These are phyloP conservation scores for Hymenoscyphus salicellus DNA, from an alignment of 2,329 filamentous ascomycete genomes.

Conservation along the genomic window DNA sequence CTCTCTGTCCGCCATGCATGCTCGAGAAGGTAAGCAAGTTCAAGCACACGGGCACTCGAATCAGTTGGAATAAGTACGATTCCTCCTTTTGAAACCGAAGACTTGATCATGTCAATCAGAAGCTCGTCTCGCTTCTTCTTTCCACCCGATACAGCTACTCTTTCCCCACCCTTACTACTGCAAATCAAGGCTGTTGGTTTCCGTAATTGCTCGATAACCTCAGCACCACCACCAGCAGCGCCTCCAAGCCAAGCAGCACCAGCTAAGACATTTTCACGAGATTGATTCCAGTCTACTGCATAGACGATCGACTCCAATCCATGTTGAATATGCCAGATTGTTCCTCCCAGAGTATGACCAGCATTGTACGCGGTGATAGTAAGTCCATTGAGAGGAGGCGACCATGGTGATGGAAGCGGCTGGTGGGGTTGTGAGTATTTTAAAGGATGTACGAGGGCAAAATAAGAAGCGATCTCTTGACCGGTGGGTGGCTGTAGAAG, in stretches of 20 bases:
- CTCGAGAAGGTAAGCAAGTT: conserved; percentile 88
- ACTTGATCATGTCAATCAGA: conserved; percentile 75
- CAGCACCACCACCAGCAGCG: conserved; percentile 73
- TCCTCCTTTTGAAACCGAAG: conserved; percentile 76
- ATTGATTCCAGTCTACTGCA: conserved; percentile 96
- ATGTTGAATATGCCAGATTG: conserved; percentile 98
- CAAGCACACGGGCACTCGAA: conserved; percentile 89
- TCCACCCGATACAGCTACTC: conserved; percentile 66
- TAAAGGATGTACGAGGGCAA: conserved; percentile 82
- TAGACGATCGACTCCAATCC: conserved; percentile 96
- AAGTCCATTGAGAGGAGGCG: conserved; percentile 82
- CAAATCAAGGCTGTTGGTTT: conserved; percentile 93
- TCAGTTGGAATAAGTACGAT: conserved; percentile 93
- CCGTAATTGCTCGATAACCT: conserved; percentile 88
- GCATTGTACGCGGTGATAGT: conserved; percentile 97
- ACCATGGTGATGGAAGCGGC: conserved; percentile 80
- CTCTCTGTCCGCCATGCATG: conserved; percentile 79
- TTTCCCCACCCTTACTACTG: conserved; percentile 77
- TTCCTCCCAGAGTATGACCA: conserved; percentile 91
- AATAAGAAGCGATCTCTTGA: conserved; percentile 90
- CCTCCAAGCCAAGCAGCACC: conserved; percentile 92
- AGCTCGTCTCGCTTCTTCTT: conserved; percentile 81
- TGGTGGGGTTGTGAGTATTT: conserved; percentile 98
- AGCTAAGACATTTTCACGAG: conserved; percentile 89
- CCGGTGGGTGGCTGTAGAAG: conserved; percentile 68